Base-by-base conservation (phyloP, 2,329 filamentous ascomycete genomes). In the Pseudogymnoascus sp. region DNA sequence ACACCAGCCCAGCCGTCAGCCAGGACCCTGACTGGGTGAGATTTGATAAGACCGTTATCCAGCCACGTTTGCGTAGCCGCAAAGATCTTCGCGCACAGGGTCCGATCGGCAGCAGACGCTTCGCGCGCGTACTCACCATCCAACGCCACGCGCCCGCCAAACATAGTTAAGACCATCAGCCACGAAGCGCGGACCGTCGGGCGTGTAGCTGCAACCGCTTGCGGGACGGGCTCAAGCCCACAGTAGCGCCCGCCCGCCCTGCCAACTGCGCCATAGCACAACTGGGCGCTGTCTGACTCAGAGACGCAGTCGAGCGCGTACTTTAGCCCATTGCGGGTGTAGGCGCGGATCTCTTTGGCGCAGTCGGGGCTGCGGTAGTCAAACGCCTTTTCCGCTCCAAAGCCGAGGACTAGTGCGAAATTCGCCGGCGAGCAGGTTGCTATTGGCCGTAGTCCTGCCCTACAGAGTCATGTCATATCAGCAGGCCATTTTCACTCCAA, bases 221-320 rank as follows among this genome's bases (percentile, higher is more conserved):
- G 18, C 2, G 9, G 66, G 61, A 70, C 74, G 1, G 72, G 70
- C 37, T 77, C 74, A 5, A 78, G 68, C 0, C 69, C 66, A 0
- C 70, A 66, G 65, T 78, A 79, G 4, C 68, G 67, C 1, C 76
- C 77, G 10, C 76, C 77, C 0, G 72, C 69, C 1, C 71, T 67
- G 1, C 75, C 74, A 2, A 79, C 64, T 8, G 73, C 71, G 0
- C 58, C 66, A 65, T 76, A 76, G 70, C 77, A 79, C 27, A 75
- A 63, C 40, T 65, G 55, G 42, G 72, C 76, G 0, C 74, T 72
- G 7, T 68, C 65, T 0, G 72, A 61, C 5, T 73, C 67, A 1
- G 75, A 66, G 45, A 81, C 70, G 68, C 75, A 78, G 69, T 82
- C 79, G 2, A 80, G 64, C 1, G 73, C 77, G 59, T 73, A 74